Percentiles rank a stretch among this genome's conserved stretches.
Evolutionary conservation across 2,329 filamentous ascomycete species (phyloP).

Genomic region (Neophaeococcomyces aloes): DNA sequence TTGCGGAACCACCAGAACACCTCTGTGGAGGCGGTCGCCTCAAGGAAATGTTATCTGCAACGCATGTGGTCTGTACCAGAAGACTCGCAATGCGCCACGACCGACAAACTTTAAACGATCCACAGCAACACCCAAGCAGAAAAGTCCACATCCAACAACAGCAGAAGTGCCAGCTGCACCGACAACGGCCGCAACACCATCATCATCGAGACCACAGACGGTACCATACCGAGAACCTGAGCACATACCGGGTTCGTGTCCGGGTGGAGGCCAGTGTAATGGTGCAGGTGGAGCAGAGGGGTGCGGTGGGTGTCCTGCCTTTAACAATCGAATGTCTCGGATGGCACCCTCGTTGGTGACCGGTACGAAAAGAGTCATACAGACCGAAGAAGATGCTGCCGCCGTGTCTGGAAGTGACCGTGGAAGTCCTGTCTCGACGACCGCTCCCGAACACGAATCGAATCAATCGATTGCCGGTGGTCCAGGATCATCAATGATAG

Average conservation of each 20-base stretch:
- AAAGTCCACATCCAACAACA: slow-evolving; percentile 13
- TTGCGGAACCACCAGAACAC: slow-evolving; percentile 86
- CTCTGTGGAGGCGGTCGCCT: slow-evolving; percentile 86
- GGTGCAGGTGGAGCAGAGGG: slow-evolving; percentile 91
- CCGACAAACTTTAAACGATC: slow-evolving; percentile 84
- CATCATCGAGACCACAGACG: slow-evolving; percentile 17
- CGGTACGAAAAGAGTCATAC: slow-evolving; percentile 19
- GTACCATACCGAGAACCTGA: slow-evolving; percentile 20
- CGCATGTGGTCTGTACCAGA: slow-evolving; percentile 88
- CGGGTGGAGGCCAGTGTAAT: slow-evolving; percentile 88
- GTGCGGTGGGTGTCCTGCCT: slow-evolving; percentile 91
- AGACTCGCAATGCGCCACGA: slow-evolving; percentile 81
- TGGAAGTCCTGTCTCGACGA: slow-evolving; percentile 19
- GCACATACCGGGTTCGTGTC: slow-evolving; percentile 68
- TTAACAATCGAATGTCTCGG: slow-evolving; percentile 95
- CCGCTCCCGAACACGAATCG: slow-evolving; percentile 6
- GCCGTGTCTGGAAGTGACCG: slow-evolving; percentile 14
- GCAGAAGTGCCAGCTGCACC: slow-evolving; percentile 16
- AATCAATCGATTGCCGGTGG: slow-evolving; percentile 7
- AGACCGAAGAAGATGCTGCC: slow-evolving; percentile 18
- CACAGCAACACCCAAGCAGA: slow-evolving; percentile 25
- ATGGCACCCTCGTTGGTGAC: slow-evolving; percentile 16
- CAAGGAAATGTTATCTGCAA: slow-evolving; percentile 95
- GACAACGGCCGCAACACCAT: slow-evolving; percentile 24
- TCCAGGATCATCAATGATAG: slow-evolving; percentile 46